Conservation (phyloP, 2,329 filamentous ascomycete species). For the Stachybotrys echinatus region DNA sequence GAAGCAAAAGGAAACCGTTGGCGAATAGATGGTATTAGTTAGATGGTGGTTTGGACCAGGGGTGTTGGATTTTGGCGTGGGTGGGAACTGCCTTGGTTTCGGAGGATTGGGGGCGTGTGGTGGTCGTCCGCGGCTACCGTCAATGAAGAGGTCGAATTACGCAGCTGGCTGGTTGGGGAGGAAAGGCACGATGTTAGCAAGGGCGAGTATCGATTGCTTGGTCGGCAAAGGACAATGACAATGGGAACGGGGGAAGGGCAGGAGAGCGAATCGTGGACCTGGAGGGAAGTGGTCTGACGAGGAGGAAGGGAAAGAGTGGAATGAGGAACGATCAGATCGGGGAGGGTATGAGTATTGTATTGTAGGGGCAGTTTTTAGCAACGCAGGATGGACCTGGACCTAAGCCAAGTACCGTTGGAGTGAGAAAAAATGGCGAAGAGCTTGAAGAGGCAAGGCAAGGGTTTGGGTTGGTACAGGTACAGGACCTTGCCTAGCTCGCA, state of each 20-base stretch:
- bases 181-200: not conserved
- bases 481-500: too few species aligned
- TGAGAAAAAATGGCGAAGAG: not conserved
- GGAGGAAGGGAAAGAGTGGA: not conserved
- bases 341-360: not conserved
- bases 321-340: not conserved
- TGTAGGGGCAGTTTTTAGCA: not conserved
- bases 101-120: not conserved
- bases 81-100: not conserved
- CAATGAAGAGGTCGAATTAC: not conserved
- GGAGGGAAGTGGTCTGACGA: not conserved
- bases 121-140: not conserved
- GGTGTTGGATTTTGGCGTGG: slow-evolving; percentile 5
- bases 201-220: not conserved
- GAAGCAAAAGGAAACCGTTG: not conserved
- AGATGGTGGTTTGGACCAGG: slow-evolving; percentile 1
- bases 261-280: not conserved
- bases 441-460: not conserved
- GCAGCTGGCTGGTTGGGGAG: not conserved
- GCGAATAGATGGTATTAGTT: slow-evolving; percentile 7
- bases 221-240: not conserved
- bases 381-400: too few species aligned
- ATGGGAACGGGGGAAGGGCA: not conserved
- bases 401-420: not conserved
- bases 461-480: not conserved